These are phyloP conservation scores for Lachancea mirantina DNA, from an alignment of 805 yeast species.

Conservation along the genomic window DNA sequence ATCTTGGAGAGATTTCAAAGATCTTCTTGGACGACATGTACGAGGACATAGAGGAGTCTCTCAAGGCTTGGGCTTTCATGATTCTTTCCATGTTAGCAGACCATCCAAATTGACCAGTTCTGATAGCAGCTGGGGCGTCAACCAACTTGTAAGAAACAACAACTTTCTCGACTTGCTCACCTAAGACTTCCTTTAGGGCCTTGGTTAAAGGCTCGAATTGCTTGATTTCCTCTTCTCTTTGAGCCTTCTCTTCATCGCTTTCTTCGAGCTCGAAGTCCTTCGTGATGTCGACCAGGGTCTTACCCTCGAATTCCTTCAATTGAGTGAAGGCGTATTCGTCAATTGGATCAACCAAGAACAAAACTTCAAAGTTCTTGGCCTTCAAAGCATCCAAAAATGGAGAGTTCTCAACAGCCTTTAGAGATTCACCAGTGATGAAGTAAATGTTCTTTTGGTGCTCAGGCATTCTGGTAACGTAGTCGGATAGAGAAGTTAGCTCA, in stretches of 20 bases:
- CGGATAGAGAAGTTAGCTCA: constrained; percentile 89
- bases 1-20: constrained; percentile 96
- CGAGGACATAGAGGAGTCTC: constrained; percentile 97
- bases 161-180: constrained; percentile 99
- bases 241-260: constrained; percentile 94
- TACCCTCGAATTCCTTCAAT: constrained; percentile 98
- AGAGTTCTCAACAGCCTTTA: constrained; percentile 96
- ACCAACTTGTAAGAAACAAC: constrained; percentile 95
- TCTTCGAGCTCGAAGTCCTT: constrained; percentile 98
- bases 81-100: constrained; percentile 99
- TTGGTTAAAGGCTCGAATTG: constrained; percentile 91
- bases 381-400: constrained; percentile 98
- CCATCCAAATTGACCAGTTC: constrained; percentile 99
- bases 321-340: constrained; percentile 99
- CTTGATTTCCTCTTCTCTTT: constrained; percentile 87
- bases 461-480: constrained; percentile 98
- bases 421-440: constrained; percentile 98
- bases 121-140: constrained; percentile 99
- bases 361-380: constrained; percentile 97
- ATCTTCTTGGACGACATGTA: constrained; percentile 99
- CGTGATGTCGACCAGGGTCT: constrained; percentile 97
- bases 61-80: constrained; percentile 99
- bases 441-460: constrained; percentile 99
- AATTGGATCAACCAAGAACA: constrained; percentile 97
- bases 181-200: constrained; percentile 93